These are phyloP conservation scores for Micromonas commoda DNA, from an alignment of 139 green algal genomes.

Conservation along the genomic window DNA sequence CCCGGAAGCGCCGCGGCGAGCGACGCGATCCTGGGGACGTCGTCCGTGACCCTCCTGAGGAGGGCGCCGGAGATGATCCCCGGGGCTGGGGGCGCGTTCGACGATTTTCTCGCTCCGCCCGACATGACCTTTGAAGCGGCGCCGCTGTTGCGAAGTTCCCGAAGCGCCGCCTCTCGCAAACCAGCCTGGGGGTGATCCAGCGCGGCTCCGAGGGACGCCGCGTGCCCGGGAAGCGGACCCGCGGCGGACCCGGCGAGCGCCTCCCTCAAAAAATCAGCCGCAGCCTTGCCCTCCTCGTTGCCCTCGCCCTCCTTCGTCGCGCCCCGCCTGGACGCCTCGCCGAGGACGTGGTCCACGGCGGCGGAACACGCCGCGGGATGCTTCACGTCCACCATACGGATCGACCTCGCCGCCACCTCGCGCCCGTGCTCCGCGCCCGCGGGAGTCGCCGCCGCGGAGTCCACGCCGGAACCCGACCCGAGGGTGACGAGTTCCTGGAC, in stretches of 20 bases:
- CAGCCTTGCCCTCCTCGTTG: background rate
- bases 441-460: background rate
- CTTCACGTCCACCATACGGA: background rate
- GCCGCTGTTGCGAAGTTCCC: background rate
- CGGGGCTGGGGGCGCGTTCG: background rate
- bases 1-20: background rate
- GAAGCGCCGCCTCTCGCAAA: slow-evolving; percentile 1
- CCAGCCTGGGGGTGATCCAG: slow-evolving; percentile 17
- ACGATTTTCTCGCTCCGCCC: background rate
- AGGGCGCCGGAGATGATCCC: slow-evolving; percentile 23
- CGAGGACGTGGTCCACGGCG: slow-evolving; percentile 14
- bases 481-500: background rate
- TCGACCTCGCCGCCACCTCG: background rate
- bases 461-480: background rate
- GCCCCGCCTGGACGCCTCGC: background rate
- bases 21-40: background rate
- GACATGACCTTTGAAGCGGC: slow-evolving; percentile 6
- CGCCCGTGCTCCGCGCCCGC: too few relatives aligned
- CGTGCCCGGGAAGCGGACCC: background rate
- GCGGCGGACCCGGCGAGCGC: slow-evolving; percentile 12
- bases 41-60: slow-evolving; percentile 26
- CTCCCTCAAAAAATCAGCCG: slow-evolving; percentile 22
- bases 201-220: background rate
- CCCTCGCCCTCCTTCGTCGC: background rate
- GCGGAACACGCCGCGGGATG: background rate